Conservation (phyloP, 108 stramenopile genomes). For the Cyclotella baltica region DNA sequence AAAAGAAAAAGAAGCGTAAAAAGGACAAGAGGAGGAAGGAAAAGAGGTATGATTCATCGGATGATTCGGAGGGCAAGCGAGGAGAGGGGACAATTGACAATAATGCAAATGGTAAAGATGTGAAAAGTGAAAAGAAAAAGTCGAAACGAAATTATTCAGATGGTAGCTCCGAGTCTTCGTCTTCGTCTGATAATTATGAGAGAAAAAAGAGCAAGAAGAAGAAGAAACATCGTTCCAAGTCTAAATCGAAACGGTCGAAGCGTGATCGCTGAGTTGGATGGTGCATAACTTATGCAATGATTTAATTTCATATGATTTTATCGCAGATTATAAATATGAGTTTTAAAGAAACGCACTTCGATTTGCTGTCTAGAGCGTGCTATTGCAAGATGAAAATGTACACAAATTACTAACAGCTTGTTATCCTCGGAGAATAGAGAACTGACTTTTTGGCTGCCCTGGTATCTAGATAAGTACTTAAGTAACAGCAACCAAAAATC, state of each 20-base stretch:
- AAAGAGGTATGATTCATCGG: conserved; percentile 22
- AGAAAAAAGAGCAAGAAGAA: conserved; percentile 22
- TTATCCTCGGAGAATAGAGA: too few species aligned
- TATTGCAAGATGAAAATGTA: too few species aligned
- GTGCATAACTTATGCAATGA: neutral
- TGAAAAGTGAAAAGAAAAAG: neutral
- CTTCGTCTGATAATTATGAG: conserved; percentile 10
- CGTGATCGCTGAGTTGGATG: neutral
- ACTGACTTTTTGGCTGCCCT: too few species aligned
- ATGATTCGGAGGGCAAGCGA: neutral
- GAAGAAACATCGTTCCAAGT: conserved; percentile 24
- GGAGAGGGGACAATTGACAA: neutral
- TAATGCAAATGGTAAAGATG: neutral
- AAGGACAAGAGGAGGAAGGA: conserved; percentile 43
- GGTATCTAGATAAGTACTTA: too few species aligned
- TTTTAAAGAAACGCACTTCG: too few species aligned
- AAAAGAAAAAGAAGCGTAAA: conserved; percentile 43
- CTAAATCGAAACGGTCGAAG: conserved; percentile 24
- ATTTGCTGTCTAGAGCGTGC: too few species aligned
- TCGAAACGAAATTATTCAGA: neutral
- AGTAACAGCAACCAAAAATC: too few species aligned
- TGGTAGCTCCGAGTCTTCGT: conserved; percentile 11
- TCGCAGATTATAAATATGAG: neutral
- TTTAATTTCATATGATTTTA: neutral
- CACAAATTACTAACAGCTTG: too few species aligned